Evolutionary conservation across 495 filamentous ascomycete species (phyloP).

Genomic region (Glarea lozoyensis): DNA sequence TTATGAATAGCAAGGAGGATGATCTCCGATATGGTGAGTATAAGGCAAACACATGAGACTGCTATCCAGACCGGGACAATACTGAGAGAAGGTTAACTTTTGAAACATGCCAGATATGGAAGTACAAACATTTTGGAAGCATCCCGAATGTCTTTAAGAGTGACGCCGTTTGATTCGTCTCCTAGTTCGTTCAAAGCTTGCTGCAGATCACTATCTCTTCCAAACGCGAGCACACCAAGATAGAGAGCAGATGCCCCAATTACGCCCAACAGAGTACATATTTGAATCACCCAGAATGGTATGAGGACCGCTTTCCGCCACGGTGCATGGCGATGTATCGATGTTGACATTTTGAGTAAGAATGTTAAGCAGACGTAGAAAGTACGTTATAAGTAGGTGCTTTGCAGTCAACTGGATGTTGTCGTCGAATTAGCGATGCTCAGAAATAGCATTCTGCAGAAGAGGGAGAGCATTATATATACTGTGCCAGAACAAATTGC

Average conservation of each 20-base stretch:
- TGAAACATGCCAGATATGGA: neutral
- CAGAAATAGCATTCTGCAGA: too few relatives aligned
- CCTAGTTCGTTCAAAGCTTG: neutral
- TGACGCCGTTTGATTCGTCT: neutral
- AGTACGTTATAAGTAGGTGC: too few relatives aligned
- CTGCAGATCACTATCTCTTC: conserved; percentile 1
- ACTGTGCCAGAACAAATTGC: too few relatives aligned
- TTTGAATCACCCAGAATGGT: conserved; percentile 27
- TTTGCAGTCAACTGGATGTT: too few relatives aligned
- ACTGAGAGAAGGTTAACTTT: conserved; percentile 1
- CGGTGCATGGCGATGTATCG: conserved; percentile 14
- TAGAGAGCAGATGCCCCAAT: conserved; percentile 2
- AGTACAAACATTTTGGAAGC: conserved; percentile 1
- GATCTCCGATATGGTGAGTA: conserved; percentile 25
- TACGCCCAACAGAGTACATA: conserved; percentile 15
- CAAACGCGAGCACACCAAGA: neutral
- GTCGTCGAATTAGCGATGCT: too few relatives aligned
- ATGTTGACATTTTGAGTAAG: too few relatives aligned
- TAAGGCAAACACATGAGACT: conserved; percentile 12
- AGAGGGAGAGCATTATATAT: too few relatives aligned
- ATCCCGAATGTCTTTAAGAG: neutral
- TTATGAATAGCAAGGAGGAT: conserved; percentile 21
- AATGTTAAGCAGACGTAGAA: too few relatives aligned
- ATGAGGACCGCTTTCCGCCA: conserved; percentile 28
- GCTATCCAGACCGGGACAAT: conserved; percentile 14